Conservation (phyloP, 768 basidiomycete species). For the Hericium alpestre region DNA sequence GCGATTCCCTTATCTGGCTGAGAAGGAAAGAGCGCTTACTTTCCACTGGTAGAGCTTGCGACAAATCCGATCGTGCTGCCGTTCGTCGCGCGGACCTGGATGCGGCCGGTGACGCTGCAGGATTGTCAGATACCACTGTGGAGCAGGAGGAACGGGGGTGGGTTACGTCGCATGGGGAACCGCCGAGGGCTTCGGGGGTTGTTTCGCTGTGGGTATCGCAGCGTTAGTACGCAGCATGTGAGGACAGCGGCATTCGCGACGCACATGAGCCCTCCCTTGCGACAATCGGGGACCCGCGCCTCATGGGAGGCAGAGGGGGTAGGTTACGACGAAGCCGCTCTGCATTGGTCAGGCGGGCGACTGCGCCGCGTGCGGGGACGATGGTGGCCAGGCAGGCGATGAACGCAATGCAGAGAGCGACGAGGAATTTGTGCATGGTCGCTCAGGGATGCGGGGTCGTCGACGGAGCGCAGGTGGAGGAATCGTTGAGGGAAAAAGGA, state of each 20-base stretch:
- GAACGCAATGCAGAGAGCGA: neutral
- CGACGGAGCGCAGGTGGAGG: neutral
- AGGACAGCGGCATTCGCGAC: neutral
- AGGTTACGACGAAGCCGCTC: neutral
- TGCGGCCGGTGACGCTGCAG: neutral
- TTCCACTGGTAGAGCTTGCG: neutral
- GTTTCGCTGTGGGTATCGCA: neutral
- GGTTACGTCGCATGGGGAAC: neutral
- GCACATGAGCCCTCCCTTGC: neutral
- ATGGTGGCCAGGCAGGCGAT: neutral
- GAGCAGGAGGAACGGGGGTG: no score
- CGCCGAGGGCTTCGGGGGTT: neutral
- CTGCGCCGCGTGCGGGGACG: neutral
- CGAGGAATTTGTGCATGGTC: neutral
- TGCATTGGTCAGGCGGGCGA: slow-evolving; percentile 1
- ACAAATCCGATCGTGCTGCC: neutral
- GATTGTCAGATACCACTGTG: neutral
- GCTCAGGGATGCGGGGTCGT: no score
- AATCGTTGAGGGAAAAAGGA: neutral
- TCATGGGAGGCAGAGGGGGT: neutral
- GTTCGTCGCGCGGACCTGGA: neutral
- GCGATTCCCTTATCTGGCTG: no score
- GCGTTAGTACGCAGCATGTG: neutral
- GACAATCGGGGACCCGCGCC: slow-evolving; percentile 4
- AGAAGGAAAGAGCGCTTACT: neutral